A percentile compares a stretch with the other conserved stretches of the same genome.
phyloP scores from a whole-genome alignment of 2,329 filamentous ascomycete genomes.

The Beauveria asiatica region DNA sequence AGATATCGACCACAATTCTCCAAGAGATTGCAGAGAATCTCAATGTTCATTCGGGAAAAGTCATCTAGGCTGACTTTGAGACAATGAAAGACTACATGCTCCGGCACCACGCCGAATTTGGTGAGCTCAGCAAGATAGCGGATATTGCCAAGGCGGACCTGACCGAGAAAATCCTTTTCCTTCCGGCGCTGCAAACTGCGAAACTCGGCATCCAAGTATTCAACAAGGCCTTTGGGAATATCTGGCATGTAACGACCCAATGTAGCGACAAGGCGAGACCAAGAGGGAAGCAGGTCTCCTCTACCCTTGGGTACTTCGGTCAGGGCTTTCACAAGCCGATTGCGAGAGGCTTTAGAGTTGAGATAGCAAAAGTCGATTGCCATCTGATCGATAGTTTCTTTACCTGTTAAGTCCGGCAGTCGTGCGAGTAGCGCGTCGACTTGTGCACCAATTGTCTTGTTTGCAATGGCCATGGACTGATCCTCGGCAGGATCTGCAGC shows the following conservation, averaged over 20 bases:
- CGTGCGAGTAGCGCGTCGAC: constrained; percentile 83
- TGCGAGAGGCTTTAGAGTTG: constrained; percentile 95
- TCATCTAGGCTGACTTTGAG: constrained; percentile 96
- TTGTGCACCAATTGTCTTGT: constrained; percentile 95
- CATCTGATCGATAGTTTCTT: constrained; percentile 83
- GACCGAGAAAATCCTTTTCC: constrained; percentile 92
- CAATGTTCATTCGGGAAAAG: constrained; percentile 97
- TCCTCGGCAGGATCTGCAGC: constrained; percentile 56
- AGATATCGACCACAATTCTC: constrained; percentile 96
- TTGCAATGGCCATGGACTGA: constrained; percentile 86
- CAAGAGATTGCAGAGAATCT: constrained; percentile 91
- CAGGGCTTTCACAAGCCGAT: constrained; percentile 83
- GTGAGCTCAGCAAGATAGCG: constrained; percentile 96
- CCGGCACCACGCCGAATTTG: constrained; percentile 95
- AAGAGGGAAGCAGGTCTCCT: constrained; percentile 80
- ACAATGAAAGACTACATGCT: constrained; percentile 98
- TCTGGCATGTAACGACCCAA: constrained; percentile 91
- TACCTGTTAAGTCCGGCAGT: constrained; percentile 84
- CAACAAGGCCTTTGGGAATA: constrained; percentile 82
- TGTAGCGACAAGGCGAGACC: constrained; percentile 87
- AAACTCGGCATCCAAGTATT: constrained; percentile 93
- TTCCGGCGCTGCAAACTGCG: constrained; percentile 93
- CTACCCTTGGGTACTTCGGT: constrained; percentile 93
- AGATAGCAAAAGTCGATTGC: constrained; percentile 97
- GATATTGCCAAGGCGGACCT: constrained; percentile 87